These are phyloP conservation scores for Pezicula carpinea DNA, from an alignment of 2,329 filamentous ascomycete species.

Conservation along the genomic window DNA sequence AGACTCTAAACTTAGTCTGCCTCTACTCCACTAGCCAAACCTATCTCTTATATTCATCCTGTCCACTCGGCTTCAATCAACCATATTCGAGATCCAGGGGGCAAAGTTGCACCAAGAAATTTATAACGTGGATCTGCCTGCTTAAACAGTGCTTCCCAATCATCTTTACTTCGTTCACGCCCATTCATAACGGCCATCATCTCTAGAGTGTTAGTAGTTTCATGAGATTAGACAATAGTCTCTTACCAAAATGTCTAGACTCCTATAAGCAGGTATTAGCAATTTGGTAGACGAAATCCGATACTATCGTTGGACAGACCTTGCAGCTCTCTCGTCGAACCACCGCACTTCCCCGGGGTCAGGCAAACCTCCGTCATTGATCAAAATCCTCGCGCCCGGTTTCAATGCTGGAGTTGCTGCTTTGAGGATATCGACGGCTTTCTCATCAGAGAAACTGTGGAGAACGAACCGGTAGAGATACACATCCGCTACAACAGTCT, in stretches of 20 bases:
- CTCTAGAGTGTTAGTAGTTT: constrained; percentile 40
- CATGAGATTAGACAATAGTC: too few species aligned
- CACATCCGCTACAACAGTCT: constrained; percentile 35
- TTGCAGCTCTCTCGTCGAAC: constrained; percentile 33
- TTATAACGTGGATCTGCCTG: constrained; percentile 40
- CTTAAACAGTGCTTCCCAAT: constrained; percentile 40
- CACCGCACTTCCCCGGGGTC: constrained; percentile 4
- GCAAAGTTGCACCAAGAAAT: not conserved
- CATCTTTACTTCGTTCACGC: constrained; percentile 40
- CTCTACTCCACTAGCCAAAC: too few species aligned
- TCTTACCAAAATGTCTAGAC: too few species aligned
- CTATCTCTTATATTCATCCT: too few species aligned
- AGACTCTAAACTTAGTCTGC: too few species aligned
- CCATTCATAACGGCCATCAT: constrained; percentile 42
- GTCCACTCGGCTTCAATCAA: constrained; percentile 45
- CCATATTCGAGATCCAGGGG: constrained; percentile 45
- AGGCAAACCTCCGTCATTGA: constrained; percentile 25
- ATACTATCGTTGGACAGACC: constrained; percentile 26
- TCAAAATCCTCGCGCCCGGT: constrained; percentile 32
- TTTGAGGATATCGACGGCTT: constrained; percentile 29
- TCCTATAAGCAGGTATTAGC: too few species aligned
- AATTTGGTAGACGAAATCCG: too few species aligned
- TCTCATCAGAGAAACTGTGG: constrained; percentile 41
- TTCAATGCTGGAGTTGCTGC: constrained; percentile 35
- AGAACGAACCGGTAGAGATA: constrained; percentile 43